Evolutionary conservation across 805 yeast species (phyloP), one percentile per base, ranked within the genome.

Genomic region (Scheffersomyces stipitis): DNA sequence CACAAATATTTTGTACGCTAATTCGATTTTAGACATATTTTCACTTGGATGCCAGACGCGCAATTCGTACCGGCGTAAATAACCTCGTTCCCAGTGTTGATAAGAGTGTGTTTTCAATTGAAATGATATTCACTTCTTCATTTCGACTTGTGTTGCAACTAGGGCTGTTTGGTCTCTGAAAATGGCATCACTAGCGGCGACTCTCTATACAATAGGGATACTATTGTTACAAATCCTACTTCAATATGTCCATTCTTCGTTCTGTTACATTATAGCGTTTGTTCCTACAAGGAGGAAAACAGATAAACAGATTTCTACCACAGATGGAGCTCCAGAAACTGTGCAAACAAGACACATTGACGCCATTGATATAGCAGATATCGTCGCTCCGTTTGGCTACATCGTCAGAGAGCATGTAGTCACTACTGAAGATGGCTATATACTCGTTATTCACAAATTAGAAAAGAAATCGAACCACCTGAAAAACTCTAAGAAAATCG

Each of bases 321-420:
- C 18, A 36, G 9, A 34, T 45, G 18, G 15, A 7, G 24, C 9
- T 20, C 24, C 7, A 7, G 24, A 5, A 13, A 7, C 12, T 14
- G 14, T 7, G 10, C 24, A 20, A 10, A 10, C 24, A 20, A 20
- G 10, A 7, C 10, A 20, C 9, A 41, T 46, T 18, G 31, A 36
- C 26, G 52, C 54, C 15, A 38, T 40, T 20, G 52, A 56, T 36
- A 57, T 58, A 12, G 24, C 42, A 26, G 63, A 55, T 10, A 50
- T 60, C 15, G 62, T 51, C 10, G 40, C 40, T 6, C 43, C 42
- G 10, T 36, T 38, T 14, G 64, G 63, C 10, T 60, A 56, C 36
- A 44, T 48, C 10, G 44, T 56, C 3, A 41, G 56, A 28, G 65
- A 60, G 33, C 61, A 58, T 38, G 63, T 60, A 7, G 57, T 60